Evolutionary conservation across 2,329 filamentous ascomycete species (phyloP).

Genomic region (Ascochyta lentis): DNA sequence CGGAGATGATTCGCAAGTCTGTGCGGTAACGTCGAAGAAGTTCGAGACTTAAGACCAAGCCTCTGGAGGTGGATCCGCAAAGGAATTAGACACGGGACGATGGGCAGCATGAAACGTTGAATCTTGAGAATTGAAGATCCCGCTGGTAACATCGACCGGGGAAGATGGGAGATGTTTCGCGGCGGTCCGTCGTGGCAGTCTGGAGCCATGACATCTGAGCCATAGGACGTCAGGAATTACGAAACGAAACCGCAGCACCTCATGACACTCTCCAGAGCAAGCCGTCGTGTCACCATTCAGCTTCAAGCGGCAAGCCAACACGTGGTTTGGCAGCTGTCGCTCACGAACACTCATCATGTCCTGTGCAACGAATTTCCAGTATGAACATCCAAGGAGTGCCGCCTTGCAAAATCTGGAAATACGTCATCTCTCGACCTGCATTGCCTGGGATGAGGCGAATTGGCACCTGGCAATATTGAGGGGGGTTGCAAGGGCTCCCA

Average conservation of each 20-base stretch:
- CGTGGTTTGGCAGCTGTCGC: constrained; percentile 18
- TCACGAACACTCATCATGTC: not conserved
- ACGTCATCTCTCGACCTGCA: constrained; percentile 31
- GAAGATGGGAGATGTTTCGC: constrained; percentile 12
- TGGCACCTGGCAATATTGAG: constrained; percentile 21
- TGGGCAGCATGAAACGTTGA: constrained; percentile 26
- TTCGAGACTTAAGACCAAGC: constrained; percentile 27
- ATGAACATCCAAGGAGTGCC: not conserved
- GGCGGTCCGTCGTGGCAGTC: constrained; percentile 19
- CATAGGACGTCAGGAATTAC: constrained; percentile 11
- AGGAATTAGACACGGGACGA: constrained; percentile 20
- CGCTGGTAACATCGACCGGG: constrained; percentile 21
- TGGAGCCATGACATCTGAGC: constrained; percentile 17
- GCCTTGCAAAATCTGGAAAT: constrained; percentile 5
- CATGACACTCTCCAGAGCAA: constrained; percentile 20
- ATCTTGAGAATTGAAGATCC: constrained; percentile 18
- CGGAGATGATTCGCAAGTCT: constrained; percentile 24
- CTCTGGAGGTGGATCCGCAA: constrained; percentile 15
- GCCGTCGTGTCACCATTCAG: constrained; percentile 21
- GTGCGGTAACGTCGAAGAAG: constrained; percentile 21
- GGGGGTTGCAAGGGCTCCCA: constrained; percentile 22
- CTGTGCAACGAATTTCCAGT: not conserved
- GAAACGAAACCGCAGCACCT: constrained; percentile 20
- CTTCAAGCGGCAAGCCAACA: constrained; percentile 17
- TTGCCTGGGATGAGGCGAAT: constrained; percentile 12